Conservation (phyloP, 1,284 basidiomycete genomes). For the Anthracocystis panici-leucophaei region DNA sequence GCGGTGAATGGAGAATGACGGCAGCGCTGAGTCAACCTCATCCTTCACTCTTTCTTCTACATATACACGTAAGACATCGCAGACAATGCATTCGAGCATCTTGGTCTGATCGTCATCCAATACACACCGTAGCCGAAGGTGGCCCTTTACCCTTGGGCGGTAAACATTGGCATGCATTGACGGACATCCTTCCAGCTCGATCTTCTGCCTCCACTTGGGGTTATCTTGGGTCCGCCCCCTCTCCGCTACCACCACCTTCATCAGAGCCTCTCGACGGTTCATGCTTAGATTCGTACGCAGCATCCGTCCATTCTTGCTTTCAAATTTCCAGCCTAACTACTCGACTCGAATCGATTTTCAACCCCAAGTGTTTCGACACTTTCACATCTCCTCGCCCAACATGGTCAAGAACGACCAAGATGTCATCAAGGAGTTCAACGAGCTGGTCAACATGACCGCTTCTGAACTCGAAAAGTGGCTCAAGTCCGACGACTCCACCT, state of each 20-base stretch:
- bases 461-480: slow-evolving; percentile 66
- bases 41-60: background rate
- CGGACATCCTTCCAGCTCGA: background rate
- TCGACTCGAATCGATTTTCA: background rate
- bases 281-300: background rate
- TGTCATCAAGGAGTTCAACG: slow-evolving; percentile 62
- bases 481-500: slow-evolving; percentile 56
- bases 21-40: slow-evolving; percentile 24
- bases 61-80: background rate
- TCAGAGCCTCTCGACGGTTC: background rate
- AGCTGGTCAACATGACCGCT: slow-evolving; percentile 68
- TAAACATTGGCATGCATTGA: background rate
- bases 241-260: background rate
- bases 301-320: background rate
- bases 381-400: slow-evolving; percentile 12
- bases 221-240: background rate
- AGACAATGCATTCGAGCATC: slow-evolving; percentile 1
- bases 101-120: background rate
- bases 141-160: background rate
- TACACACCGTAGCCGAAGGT: background rate
- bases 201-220: slow-evolving; percentile 8
- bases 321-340: background rate
- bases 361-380: background rate
- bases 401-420: slow-evolving; percentile 59
- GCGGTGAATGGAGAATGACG: slow-evolving; percentile 14